Conservation (phyloP, 108 stramenopile species). For the Cyclotella kingstonii region DNA sequence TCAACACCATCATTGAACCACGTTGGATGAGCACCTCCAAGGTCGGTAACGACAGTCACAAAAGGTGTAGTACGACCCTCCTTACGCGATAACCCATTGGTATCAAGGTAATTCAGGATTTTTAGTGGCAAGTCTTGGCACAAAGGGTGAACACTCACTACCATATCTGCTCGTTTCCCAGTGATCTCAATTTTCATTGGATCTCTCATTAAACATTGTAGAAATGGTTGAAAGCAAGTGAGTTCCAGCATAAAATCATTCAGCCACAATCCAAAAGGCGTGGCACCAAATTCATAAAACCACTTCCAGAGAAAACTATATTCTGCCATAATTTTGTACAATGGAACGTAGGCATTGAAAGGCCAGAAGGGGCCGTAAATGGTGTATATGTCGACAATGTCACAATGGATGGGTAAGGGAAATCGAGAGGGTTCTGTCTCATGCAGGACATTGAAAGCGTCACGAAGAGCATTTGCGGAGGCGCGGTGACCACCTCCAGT, state of each 20-base stretch:
- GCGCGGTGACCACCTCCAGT: constrained; percentile 90
- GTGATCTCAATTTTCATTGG: constrained; percentile 29
- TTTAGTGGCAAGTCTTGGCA: constrained; percentile 90
- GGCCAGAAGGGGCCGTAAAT: constrained; percentile 84
- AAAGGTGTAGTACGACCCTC: constrained; percentile 74
- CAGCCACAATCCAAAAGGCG: constrained; percentile 66
- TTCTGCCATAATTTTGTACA: constrained; percentile 85
- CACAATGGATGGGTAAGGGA: constrained; percentile 58
- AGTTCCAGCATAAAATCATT: constrained; percentile 63
- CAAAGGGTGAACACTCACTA: constrained; percentile 95
- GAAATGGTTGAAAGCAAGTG: constrained; percentile 44
- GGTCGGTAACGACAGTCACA: constrained; percentile 96
- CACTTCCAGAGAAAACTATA: constrained; percentile 73
- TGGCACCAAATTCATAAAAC: constrained; percentile 71
- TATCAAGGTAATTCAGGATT: constrained; percentile 63
- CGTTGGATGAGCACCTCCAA: constrained; percentile 89
- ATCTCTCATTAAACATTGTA: constrained; percentile 60
- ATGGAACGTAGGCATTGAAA: constrained; percentile 55
- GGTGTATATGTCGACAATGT: constrained; percentile 87
- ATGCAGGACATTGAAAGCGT: constrained; percentile 70
- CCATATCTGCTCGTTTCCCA: constrained; percentile 76
- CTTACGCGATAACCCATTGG: constrained; percentile 37
- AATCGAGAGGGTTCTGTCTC: constrained; percentile 43
- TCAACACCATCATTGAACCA: constrained; percentile 93
- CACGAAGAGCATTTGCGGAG: constrained; percentile 77